Base-by-base conservation (phyloP, 2,329 filamentous ascomycete genomes). In the Ciborinia camelliae region DNA sequence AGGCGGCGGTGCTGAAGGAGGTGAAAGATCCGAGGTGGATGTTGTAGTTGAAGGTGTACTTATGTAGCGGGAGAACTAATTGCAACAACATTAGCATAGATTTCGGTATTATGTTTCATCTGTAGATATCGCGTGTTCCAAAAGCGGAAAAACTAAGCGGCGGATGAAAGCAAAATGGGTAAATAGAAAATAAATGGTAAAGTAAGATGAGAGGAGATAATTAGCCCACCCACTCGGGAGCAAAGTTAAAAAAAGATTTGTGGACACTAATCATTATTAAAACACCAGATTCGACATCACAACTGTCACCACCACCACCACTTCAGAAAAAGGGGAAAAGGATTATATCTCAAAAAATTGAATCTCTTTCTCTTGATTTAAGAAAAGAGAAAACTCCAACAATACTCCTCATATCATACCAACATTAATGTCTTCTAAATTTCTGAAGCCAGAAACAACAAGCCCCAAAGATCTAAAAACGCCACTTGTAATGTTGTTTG, bases 1-100 rank as follows among this genome's bases (percentile, higher is more conserved):
- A 0, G 86, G 83, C 2, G 85, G 85, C 3, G 85, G 85, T 8
- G 85, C 82, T 15, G 84, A 85, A 2, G 84, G 86, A 54, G 83
- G 85, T 65, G 82, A 81, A 70, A 85, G 76, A 60, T 74, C 72
- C 9, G 72, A 68, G 2, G 65, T 66, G 30, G 69, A 64, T 20
- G 74, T 73, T 39, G 71, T 76, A 9, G 66, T 67, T 30, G 69
- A 65, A 8, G 74, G 73, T 20, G 71, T 75, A 28, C 73, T 72
- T n/a, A 75, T 75, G 64, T 75, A 76, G 39, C 73, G 67, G 50
- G 75, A 73, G 68, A 76, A 76, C 72, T 74, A 69, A 59, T 62
- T 32, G 57, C 20, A 28, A 47, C 64, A 32, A 62, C 50, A 68
- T 72, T 67, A 73, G 69, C 70, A 68, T 53, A 66, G 39, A 47